These are phyloP conservation scores for Fagus crenata DNA, from an alignment of 306 rosid species.

Conservation along the genomic window DNA sequence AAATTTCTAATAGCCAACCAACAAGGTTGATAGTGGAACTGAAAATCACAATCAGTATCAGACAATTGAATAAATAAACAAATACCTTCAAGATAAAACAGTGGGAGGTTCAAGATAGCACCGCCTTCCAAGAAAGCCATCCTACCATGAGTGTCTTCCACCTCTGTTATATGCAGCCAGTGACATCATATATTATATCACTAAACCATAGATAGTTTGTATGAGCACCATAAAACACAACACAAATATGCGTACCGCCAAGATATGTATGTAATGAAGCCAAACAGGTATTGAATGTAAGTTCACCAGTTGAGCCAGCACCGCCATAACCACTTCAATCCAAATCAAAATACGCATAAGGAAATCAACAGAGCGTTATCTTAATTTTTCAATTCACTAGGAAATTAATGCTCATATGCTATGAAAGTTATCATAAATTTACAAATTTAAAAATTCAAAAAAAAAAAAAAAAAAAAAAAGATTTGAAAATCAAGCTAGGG, in stretches of 20 bases:
- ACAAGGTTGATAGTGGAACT: neutral
- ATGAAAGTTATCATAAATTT: neutral
- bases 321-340: slow-evolving; percentile 34
- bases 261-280: slow-evolving; percentile 85
- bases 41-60: neutral
- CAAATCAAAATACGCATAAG: slow-evolving; percentile 17
- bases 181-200: neutral
- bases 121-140: slow-evolving; percentile 81
- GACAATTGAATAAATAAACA: neutral
- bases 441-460: neutral
- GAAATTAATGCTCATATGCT: neutral
- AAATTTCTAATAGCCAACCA: neutral
- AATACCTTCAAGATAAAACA: slow-evolving; percentile 78
- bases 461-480: neutral
- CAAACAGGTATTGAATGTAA: slow-evolving; percentile 54
- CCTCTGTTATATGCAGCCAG: slow-evolving; percentile 55
- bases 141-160: slow-evolving; percentile 85
- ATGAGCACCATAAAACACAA: slow-evolving; percentile 7
- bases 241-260: slow-evolving; percentile 58
- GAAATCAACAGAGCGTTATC: neutral
- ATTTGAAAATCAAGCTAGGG: neutral
- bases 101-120: slow-evolving; percentile 62
- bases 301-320: slow-evolving; percentile 18
- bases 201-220: neutral
- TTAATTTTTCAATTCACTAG: neutral